These are phyloP conservation scores for Penicillium sclerotigenum DNA, from an alignment of 2,329 filamentous ascomycete genomes.

Conservation along the genomic window DNA sequence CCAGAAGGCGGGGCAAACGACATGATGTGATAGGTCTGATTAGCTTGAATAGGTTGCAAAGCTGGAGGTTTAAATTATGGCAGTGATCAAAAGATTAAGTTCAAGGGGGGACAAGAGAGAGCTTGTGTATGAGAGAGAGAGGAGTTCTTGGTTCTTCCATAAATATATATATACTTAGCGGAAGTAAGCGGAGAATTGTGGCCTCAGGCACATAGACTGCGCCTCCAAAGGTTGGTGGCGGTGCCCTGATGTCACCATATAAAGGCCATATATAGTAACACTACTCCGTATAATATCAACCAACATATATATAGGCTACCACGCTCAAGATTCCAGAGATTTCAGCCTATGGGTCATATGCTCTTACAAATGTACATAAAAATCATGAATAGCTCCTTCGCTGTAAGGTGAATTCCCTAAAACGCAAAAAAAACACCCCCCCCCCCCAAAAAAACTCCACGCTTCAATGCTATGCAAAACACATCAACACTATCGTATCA, in stretches of 20 bases:
- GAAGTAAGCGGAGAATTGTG: neutral
- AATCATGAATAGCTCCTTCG: neutral
- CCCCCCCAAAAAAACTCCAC: neutral
- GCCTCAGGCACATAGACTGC: constrained; percentile 11
- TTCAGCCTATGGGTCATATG: neutral
- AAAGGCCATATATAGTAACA: neutral
- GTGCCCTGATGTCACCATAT: constrained; percentile 13
- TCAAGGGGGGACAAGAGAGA: neutral
- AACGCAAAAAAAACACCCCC: neutral
- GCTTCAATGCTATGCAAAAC: constrained; percentile 1
- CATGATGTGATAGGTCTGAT: constrained; percentile 20
- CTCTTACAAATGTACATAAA: neutral
- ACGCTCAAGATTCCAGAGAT: neutral
- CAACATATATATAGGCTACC: neutral
- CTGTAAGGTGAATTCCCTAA: neutral
- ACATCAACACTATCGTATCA: neutral
- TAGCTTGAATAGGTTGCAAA: neutral
- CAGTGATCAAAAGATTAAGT: neutral
- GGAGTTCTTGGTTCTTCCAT: neutral
- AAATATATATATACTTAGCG: neutral
- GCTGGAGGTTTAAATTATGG: neutral
- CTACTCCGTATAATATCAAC: no score
- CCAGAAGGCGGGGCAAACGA: constrained; percentile 44
- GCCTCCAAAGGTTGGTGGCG: constrained; percentile 18
- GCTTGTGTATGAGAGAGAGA: neutral